phyloP scores from a whole-genome alignment of 2,329 filamentous ascomycete genomes.

The Sporothrix brasiliensis region DNA sequence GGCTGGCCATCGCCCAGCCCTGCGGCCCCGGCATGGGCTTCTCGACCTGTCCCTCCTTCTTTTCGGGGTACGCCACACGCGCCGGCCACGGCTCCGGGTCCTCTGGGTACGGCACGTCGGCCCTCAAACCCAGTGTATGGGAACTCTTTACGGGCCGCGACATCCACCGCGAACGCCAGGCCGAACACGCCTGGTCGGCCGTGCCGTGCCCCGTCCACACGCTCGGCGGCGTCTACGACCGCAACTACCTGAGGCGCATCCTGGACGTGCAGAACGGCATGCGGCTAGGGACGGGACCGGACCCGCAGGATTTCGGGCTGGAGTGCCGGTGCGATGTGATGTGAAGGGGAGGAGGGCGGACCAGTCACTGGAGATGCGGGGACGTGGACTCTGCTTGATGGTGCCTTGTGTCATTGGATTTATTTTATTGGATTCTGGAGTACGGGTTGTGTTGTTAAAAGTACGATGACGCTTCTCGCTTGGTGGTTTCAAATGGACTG shows the following conservation, averaged over 20 bases:
- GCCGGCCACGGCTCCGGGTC: slow-evolving; percentile 38
- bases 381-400: too few species aligned
- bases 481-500: too few species aligned
- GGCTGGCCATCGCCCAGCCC: slow-evolving; percentile 52
- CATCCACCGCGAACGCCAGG: background rate
- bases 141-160: background rate
- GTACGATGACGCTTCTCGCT: too few species aligned
- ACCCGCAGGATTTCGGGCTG: slow-evolving; percentile 44
- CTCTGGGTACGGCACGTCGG: slow-evolving; percentile 16
- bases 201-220: slow-evolving; percentile 50
- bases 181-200: slow-evolving; percentile 30
- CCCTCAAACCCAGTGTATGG: background rate
- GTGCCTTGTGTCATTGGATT: too few species aligned
- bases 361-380: too few species aligned
- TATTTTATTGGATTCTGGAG: background rate
- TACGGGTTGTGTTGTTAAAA: too few species aligned
- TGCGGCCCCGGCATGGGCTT: slow-evolving; percentile 57
- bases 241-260: slow-evolving; percentile 53
- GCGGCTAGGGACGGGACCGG: slow-evolving; percentile 54
- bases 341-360: slow-evolving; percentile 36
- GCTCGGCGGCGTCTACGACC: slow-evolving; percentile 50
- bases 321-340: slow-evolving; percentile 47
- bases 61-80: slow-evolving; percentile 45
- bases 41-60: slow-evolving; percentile 51
- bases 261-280: slow-evolving; percentile 49